phyloP scores from a whole-genome alignment of 305 asterid species.

The Petunia hybrid region DNA sequence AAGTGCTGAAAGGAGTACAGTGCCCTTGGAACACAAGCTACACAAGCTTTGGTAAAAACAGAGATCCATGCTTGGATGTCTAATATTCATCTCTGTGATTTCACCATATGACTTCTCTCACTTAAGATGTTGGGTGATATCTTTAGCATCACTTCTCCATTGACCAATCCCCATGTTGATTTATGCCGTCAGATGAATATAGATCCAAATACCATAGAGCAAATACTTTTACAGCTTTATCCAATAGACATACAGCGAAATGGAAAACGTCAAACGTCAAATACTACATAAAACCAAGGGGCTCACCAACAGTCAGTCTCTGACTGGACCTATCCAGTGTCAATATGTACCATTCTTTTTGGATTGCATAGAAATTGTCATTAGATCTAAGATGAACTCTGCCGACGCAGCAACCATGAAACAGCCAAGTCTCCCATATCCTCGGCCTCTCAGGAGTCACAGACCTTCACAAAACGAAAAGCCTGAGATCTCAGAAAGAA shows the following conservation, averaged over 20 bases:
- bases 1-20: slow-evolving; percentile 21
- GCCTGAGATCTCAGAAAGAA: slow-evolving; percentile 23
- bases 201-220: slow-evolving; percentile 19
- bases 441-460: background rate
- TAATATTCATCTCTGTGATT: background rate
- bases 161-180: slow-evolving; percentile 5
- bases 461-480: slow-evolving; percentile 4
- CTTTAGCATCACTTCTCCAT: slow-evolving; percentile 17
- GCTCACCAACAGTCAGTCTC: slow-evolving; percentile 28
- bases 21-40: background rate
- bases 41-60: background rate
- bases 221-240: slow-evolving; percentile 18
- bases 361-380: slow-evolving; percentile 17
- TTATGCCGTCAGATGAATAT: slow-evolving; percentile 29
- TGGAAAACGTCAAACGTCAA: slow-evolving; percentile 8
- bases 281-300: slow-evolving; percentile 28
- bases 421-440: slow-evolving; percentile 26
- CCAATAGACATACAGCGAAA: slow-evolving; percentile 3
- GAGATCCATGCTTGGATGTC: background rate
- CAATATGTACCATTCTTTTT: slow-evolving; percentile 26
- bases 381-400: slow-evolving; percentile 23
- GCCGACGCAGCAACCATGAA: slow-evolving; percentile 8
- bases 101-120: slow-evolving; percentile 6
- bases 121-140: slow-evolving; percentile 18
- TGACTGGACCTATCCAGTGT: slow-evolving; percentile 27